A percentile compares a stretch with the other conserved stretches of the same genome.
Evolutionary conservation across 306 rosid genomes (phyloP).

Genomic region (Vigna nakashimae): DNA sequence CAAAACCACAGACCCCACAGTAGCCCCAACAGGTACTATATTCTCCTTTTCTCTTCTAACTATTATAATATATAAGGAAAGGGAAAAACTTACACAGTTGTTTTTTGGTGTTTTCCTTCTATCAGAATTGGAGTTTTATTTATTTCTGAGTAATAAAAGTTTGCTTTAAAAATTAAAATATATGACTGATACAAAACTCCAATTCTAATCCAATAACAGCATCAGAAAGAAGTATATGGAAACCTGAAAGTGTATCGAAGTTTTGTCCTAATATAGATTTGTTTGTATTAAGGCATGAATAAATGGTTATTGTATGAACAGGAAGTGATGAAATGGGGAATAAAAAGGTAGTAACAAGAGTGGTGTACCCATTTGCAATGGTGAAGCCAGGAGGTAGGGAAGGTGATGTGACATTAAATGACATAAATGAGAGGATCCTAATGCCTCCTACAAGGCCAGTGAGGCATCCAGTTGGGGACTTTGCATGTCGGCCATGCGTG

Average conservation of each 20-base stretch:
- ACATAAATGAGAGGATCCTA: slow-evolving; percentile 86
- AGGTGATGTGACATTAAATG: slow-evolving; percentile 90
- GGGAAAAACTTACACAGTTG: background rate
- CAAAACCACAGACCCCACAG: slow-evolving; percentile 45
- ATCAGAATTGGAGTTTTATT: background rate
- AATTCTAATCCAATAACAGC: background rate
- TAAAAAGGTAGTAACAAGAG: slow-evolving; percentile 45
- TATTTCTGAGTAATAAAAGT: background rate
- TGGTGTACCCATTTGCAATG: slow-evolving; percentile 90
- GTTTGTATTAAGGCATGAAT: background rate
- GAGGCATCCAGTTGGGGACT: slow-evolving; percentile 93
- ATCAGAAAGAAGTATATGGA: background rate
- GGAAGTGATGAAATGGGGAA: slow-evolving; percentile 37
- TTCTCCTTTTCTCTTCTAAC: background rate
- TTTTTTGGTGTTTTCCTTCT: background rate
- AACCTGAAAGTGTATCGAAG: background rate
- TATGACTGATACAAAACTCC: background rate
- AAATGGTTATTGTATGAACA: slow-evolving; percentile 28
- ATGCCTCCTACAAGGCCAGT: slow-evolving; percentile 93
- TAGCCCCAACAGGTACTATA: slow-evolving; percentile 51
- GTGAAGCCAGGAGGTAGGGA: slow-evolving; percentile 95
- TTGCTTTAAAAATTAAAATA: background rate
- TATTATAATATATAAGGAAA: background rate
- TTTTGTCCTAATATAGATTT: background rate
- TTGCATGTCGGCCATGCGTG: slow-evolving; percentile 95